These are phyloP conservation scores for Hirsutella rhossiliensis DNA, from an alignment of 2,329 filamentous ascomycete genomes.

Conservation along the genomic window DNA sequence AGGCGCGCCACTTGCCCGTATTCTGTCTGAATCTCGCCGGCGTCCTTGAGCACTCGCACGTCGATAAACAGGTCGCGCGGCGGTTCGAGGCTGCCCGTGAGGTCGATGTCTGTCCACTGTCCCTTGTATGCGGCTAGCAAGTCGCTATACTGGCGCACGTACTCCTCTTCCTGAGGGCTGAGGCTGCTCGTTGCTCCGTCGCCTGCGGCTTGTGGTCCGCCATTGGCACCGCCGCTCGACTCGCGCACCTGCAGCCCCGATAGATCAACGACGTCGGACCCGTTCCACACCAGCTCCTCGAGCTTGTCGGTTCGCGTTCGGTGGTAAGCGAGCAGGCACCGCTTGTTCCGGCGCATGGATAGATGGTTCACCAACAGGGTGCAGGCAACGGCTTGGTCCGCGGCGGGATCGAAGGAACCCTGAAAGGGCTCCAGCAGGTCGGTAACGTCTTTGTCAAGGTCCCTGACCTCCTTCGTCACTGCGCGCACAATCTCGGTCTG, in stretches of 20 bases:
- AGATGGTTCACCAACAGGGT: constrained; percentile 87
- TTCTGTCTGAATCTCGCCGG: constrained; percentile 96
- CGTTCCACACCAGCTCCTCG: constrained; percentile 88
- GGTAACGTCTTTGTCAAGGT: constrained; percentile 77
- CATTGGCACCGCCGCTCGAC: constrained; percentile 16
- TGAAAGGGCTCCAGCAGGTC: constrained; percentile 72
- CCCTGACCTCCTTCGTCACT: constrained; percentile 82
- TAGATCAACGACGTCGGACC: constrained; percentile 68
- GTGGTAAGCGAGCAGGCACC: constrained; percentile 90
- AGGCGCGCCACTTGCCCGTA: constrained; percentile 61
- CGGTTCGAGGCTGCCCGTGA: constrained; percentile 87
- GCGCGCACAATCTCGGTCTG: constrained; percentile 83
- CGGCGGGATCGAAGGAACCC: constrained; percentile 72
- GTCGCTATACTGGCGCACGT: constrained; percentile 83
- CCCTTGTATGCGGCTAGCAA: constrained; percentile 93
- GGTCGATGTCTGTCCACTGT: constrained; percentile 94
- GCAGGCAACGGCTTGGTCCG: constrained; percentile 74
- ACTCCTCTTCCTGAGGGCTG: constrained; percentile 94
- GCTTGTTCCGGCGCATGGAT: constrained; percentile 91
- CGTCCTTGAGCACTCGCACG: constrained; percentile 89
- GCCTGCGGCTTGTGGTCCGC: constrained; percentile 21
- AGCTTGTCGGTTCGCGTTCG: constrained; percentile 81
- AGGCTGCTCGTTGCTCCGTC: constrained; percentile 58
- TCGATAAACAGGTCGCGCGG: constrained; percentile 96
- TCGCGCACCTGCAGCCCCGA: constrained; percentile 42